Evolutionary conservation across 352 stramenopile species (phyloP).

Genomic region (Pythium aphanidermatum): DNA sequence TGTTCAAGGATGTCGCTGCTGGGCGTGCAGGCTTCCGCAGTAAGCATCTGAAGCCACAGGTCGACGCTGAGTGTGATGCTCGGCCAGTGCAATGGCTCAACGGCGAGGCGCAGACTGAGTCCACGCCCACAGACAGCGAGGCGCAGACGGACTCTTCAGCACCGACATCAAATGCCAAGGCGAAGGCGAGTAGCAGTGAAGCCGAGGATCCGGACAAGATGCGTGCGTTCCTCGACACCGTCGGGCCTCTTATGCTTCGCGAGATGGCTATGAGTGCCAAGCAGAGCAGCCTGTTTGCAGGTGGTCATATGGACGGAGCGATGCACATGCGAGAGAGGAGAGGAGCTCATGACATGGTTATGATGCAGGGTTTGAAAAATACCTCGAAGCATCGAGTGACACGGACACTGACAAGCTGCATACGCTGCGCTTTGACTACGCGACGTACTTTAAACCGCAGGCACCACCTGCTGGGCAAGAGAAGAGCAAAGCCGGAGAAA

Average conservation of each 20-base stretch:
- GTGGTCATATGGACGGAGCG: constrained; percentile 9
- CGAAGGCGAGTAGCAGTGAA: constrained; percentile 22
- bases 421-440: constrained; percentile 61
- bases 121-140: constrained; percentile 21
- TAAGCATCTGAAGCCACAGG: constrained; percentile 33
- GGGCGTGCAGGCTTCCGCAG: constrained; percentile 47
- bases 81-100: constrained; percentile 30
- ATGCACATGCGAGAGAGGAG: neutral
- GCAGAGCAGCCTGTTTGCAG: constrained; percentile 39
- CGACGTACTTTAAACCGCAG: constrained; percentile 40
- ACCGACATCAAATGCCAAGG: constrained; percentile 8
- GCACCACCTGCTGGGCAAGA: neutral
- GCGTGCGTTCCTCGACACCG: constrained; percentile 31
- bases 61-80: constrained; percentile 20
- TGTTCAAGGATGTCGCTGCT: constrained; percentile 60
- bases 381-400: constrained; percentile 61
- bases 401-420: constrained; percentile 58
- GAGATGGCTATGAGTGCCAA: constrained; percentile 45
- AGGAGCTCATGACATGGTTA: neutral
- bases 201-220: constrained; percentile 26
- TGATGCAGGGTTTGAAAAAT: constrained; percentile 42
- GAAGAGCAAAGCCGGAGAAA: neutral
- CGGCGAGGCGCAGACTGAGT: constrained; percentile 36
- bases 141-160: constrained; percentile 43
- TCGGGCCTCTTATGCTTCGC: constrained; percentile 46